Percentiles rank a stretch among this genome's conserved stretches.
Evolutionary conservation across 2,329 filamentous ascomycete species (phyloP).

Genomic region (Berkeleyomyces basicola): DNA sequence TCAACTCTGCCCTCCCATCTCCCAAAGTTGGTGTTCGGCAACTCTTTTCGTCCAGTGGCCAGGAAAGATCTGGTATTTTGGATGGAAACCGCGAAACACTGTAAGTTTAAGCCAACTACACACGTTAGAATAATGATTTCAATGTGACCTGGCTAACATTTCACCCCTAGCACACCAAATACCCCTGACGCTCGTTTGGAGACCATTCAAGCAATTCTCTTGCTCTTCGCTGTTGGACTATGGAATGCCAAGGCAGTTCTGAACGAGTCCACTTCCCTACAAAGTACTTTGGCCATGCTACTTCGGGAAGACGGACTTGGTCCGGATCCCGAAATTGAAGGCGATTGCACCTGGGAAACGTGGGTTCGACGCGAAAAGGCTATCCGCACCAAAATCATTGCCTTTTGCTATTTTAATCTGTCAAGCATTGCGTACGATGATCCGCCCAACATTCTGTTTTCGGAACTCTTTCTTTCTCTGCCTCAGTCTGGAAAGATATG

Average conservation of each 20-base stretch:
- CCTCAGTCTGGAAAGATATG: conserved; percentile 39
- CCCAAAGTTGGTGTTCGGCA: conserved; percentile 40
- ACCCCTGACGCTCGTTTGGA: conserved; percentile 43
- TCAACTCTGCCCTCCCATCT: conserved; percentile 41
- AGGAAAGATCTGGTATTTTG: conserved; percentile 38
- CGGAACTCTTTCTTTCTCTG: conserved; percentile 38
- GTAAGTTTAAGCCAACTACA: conserved; percentile 25
- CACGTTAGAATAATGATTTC: background rate
- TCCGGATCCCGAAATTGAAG: background rate
- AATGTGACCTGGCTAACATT: background rate
- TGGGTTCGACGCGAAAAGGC: conserved; percentile 42
- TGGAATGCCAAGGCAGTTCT: conserved; percentile 45
- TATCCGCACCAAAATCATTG: conserved; percentile 41
- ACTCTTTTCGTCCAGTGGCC: conserved; percentile 41
- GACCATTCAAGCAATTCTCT: conserved; percentile 46
- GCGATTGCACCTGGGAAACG: conserved; percentile 33
- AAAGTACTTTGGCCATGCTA: conserved; percentile 40
- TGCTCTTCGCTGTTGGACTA: conserved; percentile 43
- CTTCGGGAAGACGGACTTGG: conserved; percentile 40
- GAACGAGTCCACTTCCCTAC: conserved; percentile 41
- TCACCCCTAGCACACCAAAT: conserved; percentile 34
- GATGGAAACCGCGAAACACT: conserved; percentile 43
- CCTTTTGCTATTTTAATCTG: conserved; percentile 46
- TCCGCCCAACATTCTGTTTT: conserved; percentile 41
- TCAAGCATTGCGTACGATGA: conserved; percentile 45